A percentile compares a stretch with the other conserved stretches of the same genome.
phyloP scores from a whole-genome alignment of 495 filamentous ascomycete species.

The Aeminium ludgeri region DNA sequence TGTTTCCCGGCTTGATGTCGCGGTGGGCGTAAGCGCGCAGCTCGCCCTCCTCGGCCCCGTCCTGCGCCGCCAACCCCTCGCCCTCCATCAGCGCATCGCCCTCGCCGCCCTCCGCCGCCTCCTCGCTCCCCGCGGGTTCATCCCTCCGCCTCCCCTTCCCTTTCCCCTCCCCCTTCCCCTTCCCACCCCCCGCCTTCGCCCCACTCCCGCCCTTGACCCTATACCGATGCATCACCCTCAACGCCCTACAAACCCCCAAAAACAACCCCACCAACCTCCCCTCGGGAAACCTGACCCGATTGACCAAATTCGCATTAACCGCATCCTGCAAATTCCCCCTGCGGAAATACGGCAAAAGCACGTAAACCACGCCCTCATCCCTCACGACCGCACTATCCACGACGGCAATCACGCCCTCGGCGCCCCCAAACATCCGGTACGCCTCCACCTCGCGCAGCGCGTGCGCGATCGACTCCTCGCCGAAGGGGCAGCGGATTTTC shows the following conservation, averaged over 20 bases:
- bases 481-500: slow-evolving; percentile 96
- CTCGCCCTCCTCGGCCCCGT: slow-evolving; percentile 53
- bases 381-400: slow-evolving; percentile 64
- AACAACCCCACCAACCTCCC: slow-evolving; percentile 76
- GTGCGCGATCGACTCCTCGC: slow-evolving; percentile 82
- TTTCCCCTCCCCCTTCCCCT: slow-evolving; percentile 42
- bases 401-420: slow-evolving; percentile 75
- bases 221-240: slow-evolving; percentile 85
- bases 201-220: slow-evolving; percentile 41
- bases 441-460: slow-evolving; percentile 95
- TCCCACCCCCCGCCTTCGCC: slow-evolving; percentile 35
- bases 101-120: slow-evolving; percentile 44
- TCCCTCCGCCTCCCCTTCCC: too few relatives aligned
- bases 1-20: slow-evolving; percentile 96
- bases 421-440: slow-evolving; percentile 70
- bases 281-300: slow-evolving; percentile 87
- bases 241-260: slow-evolving; percentile 72
- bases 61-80: slow-evolving; percentile 56
- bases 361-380: slow-evolving; percentile 68
- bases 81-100: slow-evolving; percentile 69
- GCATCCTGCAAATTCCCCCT: slow-evolving; percentile 91
- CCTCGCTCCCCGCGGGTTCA: slow-evolving; percentile 42
- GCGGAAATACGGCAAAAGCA: slow-evolving; percentile 85
- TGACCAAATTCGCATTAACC: slow-evolving; percentile 96
- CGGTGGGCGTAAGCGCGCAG: slow-evolving; percentile 78